phyloP scores from a whole-genome alignment of 805 yeast genomes.

The Kluyveromyces wickerhamii region DNA sequence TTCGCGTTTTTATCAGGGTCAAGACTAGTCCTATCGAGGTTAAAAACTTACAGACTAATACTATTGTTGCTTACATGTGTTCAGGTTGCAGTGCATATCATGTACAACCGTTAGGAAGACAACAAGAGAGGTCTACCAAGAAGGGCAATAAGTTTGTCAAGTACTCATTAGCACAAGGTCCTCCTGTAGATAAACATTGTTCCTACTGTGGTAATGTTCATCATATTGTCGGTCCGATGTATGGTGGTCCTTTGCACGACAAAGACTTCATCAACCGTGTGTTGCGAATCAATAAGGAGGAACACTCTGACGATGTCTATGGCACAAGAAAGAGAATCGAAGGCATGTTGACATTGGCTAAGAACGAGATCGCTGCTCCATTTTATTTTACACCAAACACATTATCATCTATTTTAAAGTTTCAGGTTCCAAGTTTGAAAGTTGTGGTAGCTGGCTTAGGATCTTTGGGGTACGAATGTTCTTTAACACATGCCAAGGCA shows the following conservation, averaged over 20 bases:
- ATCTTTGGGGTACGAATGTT: constrained; percentile 71
- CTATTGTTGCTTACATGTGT: constrained; percentile 76
- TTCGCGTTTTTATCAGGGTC: constrained; percentile 76
- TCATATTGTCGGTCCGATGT: constrained; percentile 95
- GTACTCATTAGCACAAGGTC: constrained; percentile 59
- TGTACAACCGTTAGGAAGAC: constrained; percentile 69
- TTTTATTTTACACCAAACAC: constrained; percentile 81
- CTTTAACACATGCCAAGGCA: constrained; percentile 83
- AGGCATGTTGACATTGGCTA: constrained; percentile 88
- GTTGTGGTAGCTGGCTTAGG: constrained; percentile 72
- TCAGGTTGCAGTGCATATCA: constrained; percentile 74
- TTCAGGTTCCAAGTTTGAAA: constrained; percentile 76
- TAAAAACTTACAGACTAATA: constrained; percentile 65
- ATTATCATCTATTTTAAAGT: constrained; percentile 64
- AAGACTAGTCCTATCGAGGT: constrained; percentile 73
- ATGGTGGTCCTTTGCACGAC: constrained; percentile 77
- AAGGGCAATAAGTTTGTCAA: constrained; percentile 35
- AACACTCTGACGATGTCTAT: constrained; percentile 49
- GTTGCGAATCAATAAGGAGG: constrained; percentile 42
- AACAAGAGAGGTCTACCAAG: constrained; percentile 35
- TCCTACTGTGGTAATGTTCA: constrained; percentile 54
- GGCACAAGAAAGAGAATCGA: constrained; percentile 77
- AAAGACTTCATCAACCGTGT: constrained; percentile 56
- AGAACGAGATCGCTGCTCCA: constrained; percentile 60
- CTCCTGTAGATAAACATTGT: constrained; percentile 55